These are phyloP conservation scores for Gossypium anomalum DNA, from an alignment of 345 rosid species.

Conservation along the genomic window DNA sequence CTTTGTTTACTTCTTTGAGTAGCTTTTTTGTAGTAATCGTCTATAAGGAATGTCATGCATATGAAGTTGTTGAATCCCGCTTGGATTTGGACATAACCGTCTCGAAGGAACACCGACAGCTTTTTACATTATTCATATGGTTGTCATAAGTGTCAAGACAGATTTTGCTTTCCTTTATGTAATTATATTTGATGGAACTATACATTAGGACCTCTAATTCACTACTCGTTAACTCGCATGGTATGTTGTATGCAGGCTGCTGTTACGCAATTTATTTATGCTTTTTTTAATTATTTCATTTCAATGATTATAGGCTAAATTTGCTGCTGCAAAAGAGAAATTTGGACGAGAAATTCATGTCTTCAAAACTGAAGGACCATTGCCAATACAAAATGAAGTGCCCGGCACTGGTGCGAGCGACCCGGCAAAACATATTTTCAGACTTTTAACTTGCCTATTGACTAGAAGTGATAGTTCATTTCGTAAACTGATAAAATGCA, in stretches of 20 bases:
- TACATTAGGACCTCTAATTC: neutral
- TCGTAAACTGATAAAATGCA: neutral
- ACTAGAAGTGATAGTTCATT: neutral
- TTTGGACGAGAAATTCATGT: constrained; percentile 71
- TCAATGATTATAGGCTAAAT: constrained; percentile 45
- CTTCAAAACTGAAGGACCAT: constrained; percentile 53
- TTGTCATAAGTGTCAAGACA: neutral
- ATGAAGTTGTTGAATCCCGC: neutral
- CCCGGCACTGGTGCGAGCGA: constrained; percentile 40
- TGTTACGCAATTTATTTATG: neutral
- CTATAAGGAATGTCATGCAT: neutral
- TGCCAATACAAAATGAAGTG: constrained; percentile 35
- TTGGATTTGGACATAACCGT: neutral
- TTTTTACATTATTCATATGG: neutral
- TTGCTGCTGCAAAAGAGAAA: constrained; percentile 59
- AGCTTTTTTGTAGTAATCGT: neutral
- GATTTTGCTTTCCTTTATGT: neutral
- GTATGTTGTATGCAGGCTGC: neutral
- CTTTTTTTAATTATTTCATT: neutral
- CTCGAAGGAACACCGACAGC: neutral
- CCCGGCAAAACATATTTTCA: neutral
- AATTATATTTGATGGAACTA: neutral
- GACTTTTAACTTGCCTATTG: constrained; percentile 6
- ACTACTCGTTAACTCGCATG: neutral
- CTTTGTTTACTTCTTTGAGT: neutral